phyloP scores from a whole-genome alignment of 1,284 basidiomycete genomes.

The Fomitopsis betulina region DNA sequence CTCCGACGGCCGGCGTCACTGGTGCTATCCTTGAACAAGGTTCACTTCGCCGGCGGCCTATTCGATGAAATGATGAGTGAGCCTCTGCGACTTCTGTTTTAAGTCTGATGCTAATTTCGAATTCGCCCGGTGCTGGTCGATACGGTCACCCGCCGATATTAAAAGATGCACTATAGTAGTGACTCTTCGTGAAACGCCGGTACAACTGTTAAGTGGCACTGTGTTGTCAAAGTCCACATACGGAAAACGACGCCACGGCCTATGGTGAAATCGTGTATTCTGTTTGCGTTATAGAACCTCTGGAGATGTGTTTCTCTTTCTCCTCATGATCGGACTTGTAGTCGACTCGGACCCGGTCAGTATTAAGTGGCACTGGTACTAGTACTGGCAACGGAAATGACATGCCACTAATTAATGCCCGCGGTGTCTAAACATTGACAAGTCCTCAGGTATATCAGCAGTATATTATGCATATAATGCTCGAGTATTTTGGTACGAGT shows the following conservation, averaged over 20 bases:
- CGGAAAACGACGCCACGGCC: not conserved
- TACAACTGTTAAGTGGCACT: too few relatives aligned
- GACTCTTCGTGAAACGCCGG: not conserved
- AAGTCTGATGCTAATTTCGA: not conserved
- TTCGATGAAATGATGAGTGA: not conserved
- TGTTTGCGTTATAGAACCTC: too few relatives aligned
- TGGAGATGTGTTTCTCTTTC: too few relatives aligned
- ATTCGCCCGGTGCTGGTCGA: not conserved
- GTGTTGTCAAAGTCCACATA: not conserved
- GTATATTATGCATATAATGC: too few relatives aligned
- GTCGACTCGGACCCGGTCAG: too few relatives aligned
- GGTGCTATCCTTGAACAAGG: not conserved
- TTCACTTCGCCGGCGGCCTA: not conserved
- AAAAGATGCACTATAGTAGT: not conserved
- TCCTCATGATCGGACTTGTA: too few relatives aligned
- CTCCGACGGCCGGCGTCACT: not conserved
- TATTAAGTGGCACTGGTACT: too few relatives aligned
- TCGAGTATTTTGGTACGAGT: not conserved
- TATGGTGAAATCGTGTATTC: not conserved
- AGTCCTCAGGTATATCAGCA: too few relatives aligned
- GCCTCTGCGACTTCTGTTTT: not conserved
- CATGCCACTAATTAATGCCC: too few relatives aligned
- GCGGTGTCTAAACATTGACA: too few relatives aligned
- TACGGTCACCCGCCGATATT: not conserved
- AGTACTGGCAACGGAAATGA: too few relatives aligned